Base-by-base conservation (phyloP, 495 filamentous ascomycete genomes). In the Melanomma pulvis-pyrius region DNA sequence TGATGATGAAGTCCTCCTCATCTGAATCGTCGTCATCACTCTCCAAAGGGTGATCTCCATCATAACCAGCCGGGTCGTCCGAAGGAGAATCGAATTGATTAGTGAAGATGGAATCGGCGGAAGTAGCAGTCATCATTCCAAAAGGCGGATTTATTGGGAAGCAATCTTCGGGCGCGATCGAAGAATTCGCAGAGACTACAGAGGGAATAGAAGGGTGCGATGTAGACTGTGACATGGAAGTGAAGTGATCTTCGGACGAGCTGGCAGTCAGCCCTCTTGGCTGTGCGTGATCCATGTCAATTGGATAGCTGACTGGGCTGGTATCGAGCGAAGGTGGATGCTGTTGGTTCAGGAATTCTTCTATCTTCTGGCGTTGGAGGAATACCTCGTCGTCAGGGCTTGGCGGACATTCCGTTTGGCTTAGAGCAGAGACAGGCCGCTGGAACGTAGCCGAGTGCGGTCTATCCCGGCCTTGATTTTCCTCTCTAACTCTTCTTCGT, bases 21-120 rank as follows among this genome's bases (percentile, higher is more conserved):
- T 72, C 73, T 12, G 73, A 70, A 1, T 73, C 56, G 13, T 69
- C 76, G 25, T 74, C 69, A 49, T 80, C 80, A 19, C 53, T 73
- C 52, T 68, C 65, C 9, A 71, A 32, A 59, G 59, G 32, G 64
- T 59, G 17, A 41, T 53, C 80, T 0, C 76, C 81, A 41, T 77
- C 80, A 63, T 85, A 84, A 12, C 82, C 81, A 21, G 82, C 82
- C 21, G 83, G 81, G 34, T 85, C 81, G 9, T 84, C 82, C 7
- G 65, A 39, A 15, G 65, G 58, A 41, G 70, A 64, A 32, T 73
- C 4, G 70, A 59, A 65, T 34, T 65, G 61, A 36, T 65, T 17
- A 65, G 64, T 30, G 69, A 59, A 57, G 69, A 72, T 69, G 67
- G 76, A 66, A 24, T 76, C 68, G 44, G 65, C 30, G 11, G 72